A percentile compares a stretch with the other conserved stretches of the same genome.
Evolutionary conservation across 1,284 basidiomycete genomes (phyloP).

Genomic region (Papiliotrema fonsecae): DNA sequence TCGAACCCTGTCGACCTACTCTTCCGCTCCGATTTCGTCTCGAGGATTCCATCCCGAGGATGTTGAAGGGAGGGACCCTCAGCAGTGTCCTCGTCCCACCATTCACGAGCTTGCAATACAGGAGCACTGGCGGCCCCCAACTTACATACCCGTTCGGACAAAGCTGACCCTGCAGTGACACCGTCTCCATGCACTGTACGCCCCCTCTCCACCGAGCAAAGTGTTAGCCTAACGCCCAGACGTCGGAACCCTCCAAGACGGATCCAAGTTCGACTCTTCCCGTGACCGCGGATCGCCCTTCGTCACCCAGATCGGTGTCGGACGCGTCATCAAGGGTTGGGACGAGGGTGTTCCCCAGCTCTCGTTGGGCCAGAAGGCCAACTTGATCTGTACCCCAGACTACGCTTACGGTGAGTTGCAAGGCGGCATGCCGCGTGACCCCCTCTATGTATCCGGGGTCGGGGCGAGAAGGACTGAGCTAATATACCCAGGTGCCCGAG

Average conservation of each 20-base stretch:
- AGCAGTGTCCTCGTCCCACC: too few relatives aligned
- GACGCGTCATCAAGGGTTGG: conserved; percentile 59
- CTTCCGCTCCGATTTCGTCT: too few relatives aligned
- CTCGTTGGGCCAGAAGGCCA: conserved; percentile 71
- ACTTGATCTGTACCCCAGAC: conserved; percentile 52
- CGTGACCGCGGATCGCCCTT: conserved; percentile 57
- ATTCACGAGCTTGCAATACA: too few relatives aligned
- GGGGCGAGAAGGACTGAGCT: background rate
- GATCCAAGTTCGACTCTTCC: conserved; percentile 50
- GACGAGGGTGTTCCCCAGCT: conserved; percentile 64
- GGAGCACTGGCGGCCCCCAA: too few relatives aligned
- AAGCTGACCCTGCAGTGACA: conserved; percentile 18
- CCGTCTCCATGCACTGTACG: conserved; percentile 48
- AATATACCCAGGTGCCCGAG: conserved; percentile 38
- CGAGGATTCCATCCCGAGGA: too few relatives aligned
- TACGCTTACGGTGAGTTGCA: conserved; percentile 28
- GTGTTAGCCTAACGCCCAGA: conserved; percentile 20
- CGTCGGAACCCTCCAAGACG: conserved; percentile 49
- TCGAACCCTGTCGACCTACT: too few relatives aligned
- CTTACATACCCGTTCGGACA: background rate
- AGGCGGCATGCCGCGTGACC: background rate
- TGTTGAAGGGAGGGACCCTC: too few relatives aligned
- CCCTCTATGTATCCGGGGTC: conserved; percentile 13
- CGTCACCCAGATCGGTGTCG: conserved; percentile 65
- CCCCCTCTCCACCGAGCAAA: background rate